Percentiles rank a stretch among this genome's conserved stretches.
Conservation (phyloP, 139 green algal species). For the Penium margaritaceum region DNA sequence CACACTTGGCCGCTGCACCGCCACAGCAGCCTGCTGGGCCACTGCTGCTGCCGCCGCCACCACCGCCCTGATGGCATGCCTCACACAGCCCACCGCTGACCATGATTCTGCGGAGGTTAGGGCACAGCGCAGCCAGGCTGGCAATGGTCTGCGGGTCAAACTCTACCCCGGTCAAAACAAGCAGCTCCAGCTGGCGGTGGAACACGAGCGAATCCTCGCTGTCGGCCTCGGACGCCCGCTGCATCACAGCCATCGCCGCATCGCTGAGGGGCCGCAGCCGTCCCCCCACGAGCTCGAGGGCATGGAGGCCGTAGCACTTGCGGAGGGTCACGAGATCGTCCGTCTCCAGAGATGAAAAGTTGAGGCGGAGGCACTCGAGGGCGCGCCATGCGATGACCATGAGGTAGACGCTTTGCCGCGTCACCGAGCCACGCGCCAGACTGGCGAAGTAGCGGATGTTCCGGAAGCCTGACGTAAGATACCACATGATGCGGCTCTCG, state of each 20-base stretch:
- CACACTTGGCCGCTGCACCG: no score
- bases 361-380: not conserved
- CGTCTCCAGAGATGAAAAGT: slow-evolving; percentile 8
- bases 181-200: no score
- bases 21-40: no score
- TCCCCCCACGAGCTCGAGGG: slow-evolving; percentile 11
- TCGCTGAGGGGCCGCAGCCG: not conserved
- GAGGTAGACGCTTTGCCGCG: slow-evolving; percentile 20
- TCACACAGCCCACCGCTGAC: no score
- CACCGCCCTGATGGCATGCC: no score
- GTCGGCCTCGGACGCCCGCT: not conserved
- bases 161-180: not conserved
- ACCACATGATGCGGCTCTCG: slow-evolving; percentile 18
- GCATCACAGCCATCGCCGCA: slow-evolving; percentile 6
- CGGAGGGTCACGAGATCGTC: slow-evolving; percentile 15
- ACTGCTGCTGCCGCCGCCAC: no score
- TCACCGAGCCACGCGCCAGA: not conserved
- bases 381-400: slow-evolving; percentile 27
- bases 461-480: slow-evolving; percentile 18
- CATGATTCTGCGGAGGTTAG: no score
- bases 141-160: not conserved
- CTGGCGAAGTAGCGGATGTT: slow-evolving; percentile 11
- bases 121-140: no score
- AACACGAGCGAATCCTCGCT: not conserved
- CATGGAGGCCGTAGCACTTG: slow-evolving; percentile 10